Evolutionary conservation across 1,284 basidiomycete species (phyloP).

Genomic region (Ustilago hordei): DNA sequence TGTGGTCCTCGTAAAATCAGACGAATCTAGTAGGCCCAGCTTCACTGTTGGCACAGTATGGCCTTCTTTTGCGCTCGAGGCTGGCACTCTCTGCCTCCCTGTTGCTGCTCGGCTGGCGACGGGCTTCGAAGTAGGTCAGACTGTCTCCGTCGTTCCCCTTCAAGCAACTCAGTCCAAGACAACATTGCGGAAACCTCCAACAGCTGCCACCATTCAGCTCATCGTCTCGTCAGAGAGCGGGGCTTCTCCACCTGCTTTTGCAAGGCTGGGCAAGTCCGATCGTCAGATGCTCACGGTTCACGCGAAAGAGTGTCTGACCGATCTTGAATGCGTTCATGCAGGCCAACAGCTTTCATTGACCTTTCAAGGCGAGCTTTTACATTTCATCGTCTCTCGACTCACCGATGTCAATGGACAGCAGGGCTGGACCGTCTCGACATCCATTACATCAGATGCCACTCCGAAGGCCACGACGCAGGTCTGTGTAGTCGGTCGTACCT

Average conservation of each 20-base stretch:
- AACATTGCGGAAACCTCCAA: constrained; percentile 21
- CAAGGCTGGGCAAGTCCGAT: constrained; percentile 62
- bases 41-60: constrained; percentile 37
- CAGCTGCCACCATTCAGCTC: constrained; percentile 50
- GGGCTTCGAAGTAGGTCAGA: constrained; percentile 22
- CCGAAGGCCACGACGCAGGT: constrained; percentile 16
- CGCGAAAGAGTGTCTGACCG: constrained; percentile 71
- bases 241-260: constrained; percentile 4
- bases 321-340: constrained; percentile 34
- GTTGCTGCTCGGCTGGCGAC: constrained; percentile 10
- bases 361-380: constrained; percentile 26
- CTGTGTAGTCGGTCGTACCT: constrained; percentile 68
- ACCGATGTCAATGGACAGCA: constrained; percentile 80
- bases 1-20: constrained; percentile 19
- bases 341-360: constrained; percentile 20
- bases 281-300: constrained; percentile 70
- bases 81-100: constrained; percentile 33
- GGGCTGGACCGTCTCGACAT: constrained; percentile 72
- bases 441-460: constrained; percentile 2
- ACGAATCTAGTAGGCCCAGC: background rate
- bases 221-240: constrained; percentile 26
- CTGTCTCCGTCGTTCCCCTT: constrained; percentile 19
- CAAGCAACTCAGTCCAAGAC: constrained; percentile 15
- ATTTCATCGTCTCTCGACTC: constrained; percentile 61
- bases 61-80: constrained; percentile 41